These are phyloP conservation scores for Polygonum aviculare DNA, from an alignment of 148 eudicot genomes.

Conservation along the genomic window DNA sequence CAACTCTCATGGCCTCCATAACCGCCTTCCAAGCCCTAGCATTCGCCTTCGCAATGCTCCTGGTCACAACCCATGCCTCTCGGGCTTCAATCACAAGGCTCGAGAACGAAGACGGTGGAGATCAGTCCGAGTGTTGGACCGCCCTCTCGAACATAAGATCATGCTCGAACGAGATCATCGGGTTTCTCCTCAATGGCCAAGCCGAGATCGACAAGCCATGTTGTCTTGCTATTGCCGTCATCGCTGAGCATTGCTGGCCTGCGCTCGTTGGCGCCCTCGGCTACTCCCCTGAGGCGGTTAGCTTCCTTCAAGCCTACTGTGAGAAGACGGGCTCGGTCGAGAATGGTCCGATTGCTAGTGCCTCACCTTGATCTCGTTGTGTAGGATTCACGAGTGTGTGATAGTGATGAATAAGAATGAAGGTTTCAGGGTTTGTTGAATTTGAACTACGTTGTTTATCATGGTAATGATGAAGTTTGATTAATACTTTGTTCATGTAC, in stretches of 20 bases:
- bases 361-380: not conserved
- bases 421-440: not conserved
- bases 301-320: slow-evolving; percentile 46
- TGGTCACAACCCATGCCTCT: not conserved
- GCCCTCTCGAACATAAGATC: slow-evolving; percentile 40
- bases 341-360: not conserved
- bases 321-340: slow-evolving; percentile 9
- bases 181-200: slow-evolving; percentile 54
- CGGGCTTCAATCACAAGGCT: not conserved
- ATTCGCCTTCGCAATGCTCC: not conserved
- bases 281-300: slow-evolving; percentile 35
- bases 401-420: not conserved
- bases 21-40: not conserved
- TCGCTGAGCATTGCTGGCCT: slow-evolving; percentile 54
- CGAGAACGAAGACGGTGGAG: not conserved
- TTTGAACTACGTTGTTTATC: not conserved
- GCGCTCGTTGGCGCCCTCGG: slow-evolving; percentile 41
- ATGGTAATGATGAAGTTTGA: not conserved
- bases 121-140: slow-evolving; percentile 33
- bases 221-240: slow-evolving; percentile 36
- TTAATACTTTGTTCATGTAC: not conserved
- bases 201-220: slow-evolving; percentile 38
- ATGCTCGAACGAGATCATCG: slow-evolving; percentile 44
- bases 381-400: not conserved
- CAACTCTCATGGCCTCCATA: not conserved